Percentiles rank a stretch among this genome's conserved stretches.
phyloP scores from a whole-genome alignment of 495 filamentous ascomycete genomes.

The Xylaria telfairii region DNA sequence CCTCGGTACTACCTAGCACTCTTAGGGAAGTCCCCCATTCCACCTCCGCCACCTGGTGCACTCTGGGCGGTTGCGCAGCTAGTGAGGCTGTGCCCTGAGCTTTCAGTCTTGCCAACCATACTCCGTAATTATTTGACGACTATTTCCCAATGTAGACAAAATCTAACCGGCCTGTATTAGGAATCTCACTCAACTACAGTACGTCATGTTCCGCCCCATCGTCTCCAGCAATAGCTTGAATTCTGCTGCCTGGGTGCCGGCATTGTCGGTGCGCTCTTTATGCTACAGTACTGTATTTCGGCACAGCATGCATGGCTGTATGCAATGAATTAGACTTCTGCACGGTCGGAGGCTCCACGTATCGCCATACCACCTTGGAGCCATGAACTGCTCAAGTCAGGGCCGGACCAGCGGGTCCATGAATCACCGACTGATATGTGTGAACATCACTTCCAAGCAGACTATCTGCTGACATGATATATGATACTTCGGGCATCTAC shows the following conservation, averaged over 20 bases:
- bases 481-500: background rate
- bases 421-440: background rate
- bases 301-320: background rate
- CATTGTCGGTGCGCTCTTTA: background rate
- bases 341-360: background rate
- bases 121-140: too few species aligned
- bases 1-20: too few species aligned
- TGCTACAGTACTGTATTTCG: too few species aligned
- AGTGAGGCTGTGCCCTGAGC: slow-evolving; percentile 20
- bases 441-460: background rate
- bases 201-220: background rate
- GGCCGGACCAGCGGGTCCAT: background rate
- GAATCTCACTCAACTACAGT: background rate
- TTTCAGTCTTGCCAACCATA: too few species aligned
- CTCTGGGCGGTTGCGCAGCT: slow-evolving; percentile 9
- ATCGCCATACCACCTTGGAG: background rate
- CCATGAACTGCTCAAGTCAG: background rate
- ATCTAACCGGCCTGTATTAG: background rate
- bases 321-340: background rate
- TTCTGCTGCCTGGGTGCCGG: slow-evolving; percentile 2
- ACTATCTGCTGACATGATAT: background rate
- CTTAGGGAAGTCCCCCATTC: background rate
- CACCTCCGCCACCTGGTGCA: background rate
- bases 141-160: background rate
- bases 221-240: background rate